phyloP scores from a whole-genome alignment of 768 basidiomycete species.

The Phaeotremella skinneri region DNA sequence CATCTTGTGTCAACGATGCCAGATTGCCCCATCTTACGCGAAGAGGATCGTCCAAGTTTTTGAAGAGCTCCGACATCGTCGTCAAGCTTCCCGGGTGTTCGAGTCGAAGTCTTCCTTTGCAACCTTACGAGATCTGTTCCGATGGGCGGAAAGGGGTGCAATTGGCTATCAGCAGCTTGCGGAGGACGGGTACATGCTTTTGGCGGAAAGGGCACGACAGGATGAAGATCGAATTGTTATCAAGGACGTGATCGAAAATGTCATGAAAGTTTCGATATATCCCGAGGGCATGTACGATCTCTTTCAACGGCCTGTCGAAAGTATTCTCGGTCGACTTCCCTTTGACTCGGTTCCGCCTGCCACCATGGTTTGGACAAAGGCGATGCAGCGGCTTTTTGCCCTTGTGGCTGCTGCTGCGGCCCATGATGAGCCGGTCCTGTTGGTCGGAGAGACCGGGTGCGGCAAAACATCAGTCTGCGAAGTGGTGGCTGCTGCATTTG shows the following conservation, averaged over 20 bases:
- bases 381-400: conserved; percentile 85
- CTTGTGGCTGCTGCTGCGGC: conserved; percentile 79
- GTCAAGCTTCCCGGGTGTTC: conserved; percentile 87
- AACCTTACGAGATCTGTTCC: conserved; percentile 91
- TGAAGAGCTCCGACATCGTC: conserved; percentile 83
- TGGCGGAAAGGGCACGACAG: conserved; percentile 83
- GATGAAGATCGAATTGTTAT: conserved; percentile 83
- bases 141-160: conserved; percentile 91
- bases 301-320: conserved; percentile 22
- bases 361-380: conserved; percentile 82
- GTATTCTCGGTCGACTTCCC: conserved; percentile 36
- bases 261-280: conserved; percentile 84
- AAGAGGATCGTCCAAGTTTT: conserved; percentile 88
- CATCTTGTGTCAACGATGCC: conserved; percentile 87
- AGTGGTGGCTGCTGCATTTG: conserved; percentile 68
- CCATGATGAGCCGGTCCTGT: conserved; percentile 87
- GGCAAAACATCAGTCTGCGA: conserved; percentile 98
- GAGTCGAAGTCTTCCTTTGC: conserved; percentile 97
- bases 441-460: conserved; percentile 95
- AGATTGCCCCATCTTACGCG: conserved; percentile 90
- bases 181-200: conserved; percentile 93
- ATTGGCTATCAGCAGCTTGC: conserved; percentile 88
- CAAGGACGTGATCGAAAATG: conserved; percentile 83
- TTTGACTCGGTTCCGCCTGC: conserved; percentile 29
- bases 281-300: conserved; percentile 65